These are phyloP conservation scores for Fusarium abutilonis DNA, from an alignment of 2,329 filamentous ascomycete species.

Conservation along the genomic window DNA sequence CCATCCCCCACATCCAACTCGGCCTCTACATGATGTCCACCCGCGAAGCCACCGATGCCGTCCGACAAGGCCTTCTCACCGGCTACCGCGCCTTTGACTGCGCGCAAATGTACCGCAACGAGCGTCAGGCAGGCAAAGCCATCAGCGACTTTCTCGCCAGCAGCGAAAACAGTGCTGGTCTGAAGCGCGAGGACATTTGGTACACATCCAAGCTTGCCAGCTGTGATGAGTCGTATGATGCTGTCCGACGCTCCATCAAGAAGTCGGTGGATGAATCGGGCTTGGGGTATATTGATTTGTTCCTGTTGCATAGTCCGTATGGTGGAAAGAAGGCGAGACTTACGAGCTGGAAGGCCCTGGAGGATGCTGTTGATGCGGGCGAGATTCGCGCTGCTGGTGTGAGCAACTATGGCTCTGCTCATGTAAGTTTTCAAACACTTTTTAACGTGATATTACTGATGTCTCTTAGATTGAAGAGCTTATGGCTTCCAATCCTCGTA, in stretches of 20 bases:
- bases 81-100: slow-evolving; percentile 64
- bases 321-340: slow-evolving; percentile 74
- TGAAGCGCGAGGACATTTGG: slow-evolving; percentile 76
- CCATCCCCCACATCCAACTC: slow-evolving; percentile 77
- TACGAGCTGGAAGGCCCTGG: slow-evolving; percentile 79
- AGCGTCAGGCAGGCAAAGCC: slow-evolving; percentile 73
- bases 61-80: slow-evolving; percentile 65
- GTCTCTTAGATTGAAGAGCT: slow-evolving; percentile 70
- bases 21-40: slow-evolving; percentile 78
- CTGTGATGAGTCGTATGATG: slow-evolving; percentile 72
- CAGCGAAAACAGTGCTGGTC: slow-evolving; percentile 57
- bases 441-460: accelerated
- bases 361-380: slow-evolving; percentile 77
- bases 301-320: slow-evolving; percentile 82
- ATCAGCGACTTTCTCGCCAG: slow-evolving; percentile 67
- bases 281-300: slow-evolving; percentile 80
- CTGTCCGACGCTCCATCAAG: slow-evolving; percentile 72
- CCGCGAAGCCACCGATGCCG: slow-evolving; percentile 65
- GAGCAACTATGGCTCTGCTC: slow-evolving; percentile 80
- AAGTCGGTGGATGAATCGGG: slow-evolving; percentile 71
- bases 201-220: slow-evolving; percentile 82
- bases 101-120: slow-evolving; percentile 72
- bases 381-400: slow-evolving; percentile 78
- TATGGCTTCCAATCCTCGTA: slow-evolving; percentile 67
- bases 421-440: slow-evolving; percentile 59